Evolutionary conservation across 179 eudicot genomes (phyloP).

Genomic region (Beta macrorhiza): DNA sequence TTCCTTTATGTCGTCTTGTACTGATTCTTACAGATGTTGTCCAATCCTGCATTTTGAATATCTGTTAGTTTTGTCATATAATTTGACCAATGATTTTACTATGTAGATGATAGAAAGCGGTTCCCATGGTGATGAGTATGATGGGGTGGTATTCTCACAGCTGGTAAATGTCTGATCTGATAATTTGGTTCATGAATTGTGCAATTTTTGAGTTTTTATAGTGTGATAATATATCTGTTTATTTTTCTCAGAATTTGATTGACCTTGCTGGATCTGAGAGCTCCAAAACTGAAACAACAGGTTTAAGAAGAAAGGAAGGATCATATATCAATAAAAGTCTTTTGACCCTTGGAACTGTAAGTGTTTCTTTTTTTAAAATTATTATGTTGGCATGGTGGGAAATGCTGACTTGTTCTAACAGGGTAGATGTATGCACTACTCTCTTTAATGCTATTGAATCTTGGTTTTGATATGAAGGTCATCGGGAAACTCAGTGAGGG

Average conservation of each 20-base stretch:
- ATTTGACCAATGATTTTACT: conserved; percentile 14
- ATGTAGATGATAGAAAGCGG: conserved; percentile 95
- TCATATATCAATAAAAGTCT: conserved; percentile 95
- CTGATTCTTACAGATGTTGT: background rate
- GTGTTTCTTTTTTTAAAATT: conserved; percentile 27
- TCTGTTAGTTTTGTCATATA: background rate
- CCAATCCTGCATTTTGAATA: background rate
- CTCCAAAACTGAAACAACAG: conserved; percentile 97
- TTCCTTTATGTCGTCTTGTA: conserved; percentile 5
- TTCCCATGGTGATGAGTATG: conserved; percentile 92
- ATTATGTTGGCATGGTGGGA: background rate
- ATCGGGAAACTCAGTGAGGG: conserved; percentile 99
- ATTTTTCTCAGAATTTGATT: conserved; percentile 59
- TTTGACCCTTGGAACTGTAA: conserved; percentile 94
- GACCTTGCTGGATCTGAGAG: conserved; percentile 98
- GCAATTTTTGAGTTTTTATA: background rate
- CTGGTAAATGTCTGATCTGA: conserved; percentile 48
- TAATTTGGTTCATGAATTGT: conserved; percentile 2
- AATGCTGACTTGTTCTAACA: background rate
- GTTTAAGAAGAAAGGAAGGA: conserved; percentile 94
- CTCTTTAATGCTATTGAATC: conserved; percentile 10
- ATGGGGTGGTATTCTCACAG: conserved; percentile 95
- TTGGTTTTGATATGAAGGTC: conserved; percentile 49
- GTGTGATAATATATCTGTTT: conserved; percentile 8
- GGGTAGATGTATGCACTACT: background rate